A percentile compares a stretch with the other conserved stretches of the same genome.
These are phyloP conservation scores for Elaeis oleifera DNA, from an alignment of 202 grass and related monocot genomes.

Conservation along the genomic window DNA sequence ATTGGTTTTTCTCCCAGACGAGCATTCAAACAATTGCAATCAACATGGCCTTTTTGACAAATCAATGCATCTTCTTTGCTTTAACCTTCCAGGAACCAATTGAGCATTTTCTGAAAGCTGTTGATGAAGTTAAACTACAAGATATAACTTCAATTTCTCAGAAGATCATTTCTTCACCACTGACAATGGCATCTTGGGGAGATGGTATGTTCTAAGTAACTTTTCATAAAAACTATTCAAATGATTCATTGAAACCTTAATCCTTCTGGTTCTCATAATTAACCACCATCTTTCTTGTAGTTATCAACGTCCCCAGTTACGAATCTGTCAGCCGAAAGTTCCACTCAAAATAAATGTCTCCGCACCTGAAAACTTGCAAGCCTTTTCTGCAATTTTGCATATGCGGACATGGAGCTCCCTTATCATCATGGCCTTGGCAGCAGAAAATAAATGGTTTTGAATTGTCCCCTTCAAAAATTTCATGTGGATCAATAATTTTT, in stretches of 20 bases:
- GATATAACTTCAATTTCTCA: constrained; percentile 66
- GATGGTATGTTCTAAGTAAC: constrained; percentile 41
- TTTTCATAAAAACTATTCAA: neutral
- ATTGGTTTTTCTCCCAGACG: too few species aligned
- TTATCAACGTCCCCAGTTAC: constrained; percentile 71
- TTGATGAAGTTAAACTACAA: constrained; percentile 71
- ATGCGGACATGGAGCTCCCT: neutral
- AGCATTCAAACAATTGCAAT: neutral
- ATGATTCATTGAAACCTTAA: neutral
- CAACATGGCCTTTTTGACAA: neutral
- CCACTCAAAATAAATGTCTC: constrained; percentile 48
- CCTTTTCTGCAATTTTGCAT: constrained; percentile 13
- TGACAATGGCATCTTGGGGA: constrained; percentile 94
- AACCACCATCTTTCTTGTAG: constrained; percentile 16
- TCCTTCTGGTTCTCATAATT: constrained; percentile 15
- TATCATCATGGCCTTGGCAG: neutral
- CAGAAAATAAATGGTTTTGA: constrained; percentile 21
- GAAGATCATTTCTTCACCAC: constrained; percentile 67
- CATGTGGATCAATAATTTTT: constrained; percentile 7
- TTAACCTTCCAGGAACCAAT: constrained; percentile 58
- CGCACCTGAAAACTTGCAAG: neutral
- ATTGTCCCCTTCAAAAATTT: constrained; percentile 13
- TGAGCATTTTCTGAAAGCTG: constrained; percentile 57
- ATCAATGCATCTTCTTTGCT: neutral
- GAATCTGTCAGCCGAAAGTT: constrained; percentile 83